Percentiles rank a stretch among this genome's conserved stretches.
phyloP scores from a whole-genome alignment of 1,139 yeast species.

The Scheffersomyces titani region DNA sequence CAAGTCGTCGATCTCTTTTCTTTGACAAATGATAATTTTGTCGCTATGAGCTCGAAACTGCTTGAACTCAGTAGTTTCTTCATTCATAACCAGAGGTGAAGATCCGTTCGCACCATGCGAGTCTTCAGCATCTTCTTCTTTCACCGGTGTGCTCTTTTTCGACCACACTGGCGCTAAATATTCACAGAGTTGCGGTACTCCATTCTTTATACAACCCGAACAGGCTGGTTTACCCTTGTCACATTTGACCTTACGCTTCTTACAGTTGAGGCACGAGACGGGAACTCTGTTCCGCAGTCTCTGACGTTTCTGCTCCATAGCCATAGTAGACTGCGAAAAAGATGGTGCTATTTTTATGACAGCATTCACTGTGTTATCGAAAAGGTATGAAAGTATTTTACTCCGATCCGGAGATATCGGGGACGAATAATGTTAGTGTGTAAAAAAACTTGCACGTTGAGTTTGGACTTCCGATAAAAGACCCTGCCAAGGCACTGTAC shows the following conservation, averaged over 20 bases:
- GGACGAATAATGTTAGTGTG: background rate
- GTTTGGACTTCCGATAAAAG: background rate
- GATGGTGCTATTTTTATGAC: background rate
- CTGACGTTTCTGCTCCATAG: slow-evolving; percentile 15
- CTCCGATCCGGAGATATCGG: background rate
- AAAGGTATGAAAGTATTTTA: background rate
- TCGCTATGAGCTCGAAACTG: slow-evolving; percentile 22
- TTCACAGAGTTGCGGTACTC: slow-evolving; percentile 45
- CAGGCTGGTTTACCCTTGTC: slow-evolving; percentile 46
- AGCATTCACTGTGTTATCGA: background rate
- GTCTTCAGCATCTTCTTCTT: background rate
- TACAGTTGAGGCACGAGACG: slow-evolving; percentile 43
- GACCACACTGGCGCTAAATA: slow-evolving; percentile 48
- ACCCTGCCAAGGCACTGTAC: background rate
- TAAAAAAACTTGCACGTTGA: background rate
- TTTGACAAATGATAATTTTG: slow-evolving; percentile 24
- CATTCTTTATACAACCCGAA: slow-evolving; percentile 44
- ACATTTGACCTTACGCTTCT: slow-evolving; percentile 48
- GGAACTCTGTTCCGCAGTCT: slow-evolving; percentile 37
- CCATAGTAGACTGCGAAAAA: background rate
- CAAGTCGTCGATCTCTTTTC: slow-evolving; percentile 38
- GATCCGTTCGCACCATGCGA: background rate
- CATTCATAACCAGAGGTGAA: slow-evolving; percentile 5
- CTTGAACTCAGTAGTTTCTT: slow-evolving; percentile 22
- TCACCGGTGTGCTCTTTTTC: background rate